These are phyloP conservation scores for Termitomyces sp. DNA, from an alignment of 768 basidiomycete genomes.

Conservation along the genomic window DNA sequence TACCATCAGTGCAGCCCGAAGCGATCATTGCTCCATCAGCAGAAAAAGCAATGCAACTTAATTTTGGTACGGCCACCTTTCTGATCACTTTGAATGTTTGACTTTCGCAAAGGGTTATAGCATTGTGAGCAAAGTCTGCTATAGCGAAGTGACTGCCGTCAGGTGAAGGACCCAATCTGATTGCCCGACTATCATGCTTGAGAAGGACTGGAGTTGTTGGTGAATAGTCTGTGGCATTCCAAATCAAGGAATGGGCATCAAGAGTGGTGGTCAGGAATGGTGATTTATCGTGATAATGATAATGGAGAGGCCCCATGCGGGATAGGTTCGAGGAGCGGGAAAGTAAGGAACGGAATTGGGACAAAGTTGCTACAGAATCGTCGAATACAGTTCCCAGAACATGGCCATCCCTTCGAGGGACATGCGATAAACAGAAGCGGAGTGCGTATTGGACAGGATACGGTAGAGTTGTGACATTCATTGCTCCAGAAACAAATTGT, in stretches of 20 bases:
- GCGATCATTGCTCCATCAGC: not conserved
- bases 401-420: not conserved
- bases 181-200: too few relatives aligned
- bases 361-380: not conserved
- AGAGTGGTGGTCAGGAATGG: not conserved
- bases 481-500: not conserved
- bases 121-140: not conserved
- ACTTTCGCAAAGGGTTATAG: not conserved
- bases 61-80: not conserved
- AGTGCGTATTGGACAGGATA: not conserved
- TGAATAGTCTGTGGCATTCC: not conserved
- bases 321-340: too few relatives aligned
- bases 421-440: not conserved
- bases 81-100: not conserved
- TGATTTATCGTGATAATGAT: too few relatives aligned
- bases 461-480: not conserved
- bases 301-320: too few relatives aligned
- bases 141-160: not conserved
- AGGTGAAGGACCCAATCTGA: not conserved
- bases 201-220: not conserved
- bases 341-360: not conserved
- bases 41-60: not conserved
- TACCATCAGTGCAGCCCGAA: too few relatives aligned
- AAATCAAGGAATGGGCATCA: not conserved
- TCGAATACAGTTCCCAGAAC: not conserved